A percentile compares a stretch with the other conserved stretches of the same genome.
These are phyloP conservation scores for Pseudocercospora ulei DNA, from an alignment of 2,329 filamentous ascomycete species.

Conservation along the genomic window DNA sequence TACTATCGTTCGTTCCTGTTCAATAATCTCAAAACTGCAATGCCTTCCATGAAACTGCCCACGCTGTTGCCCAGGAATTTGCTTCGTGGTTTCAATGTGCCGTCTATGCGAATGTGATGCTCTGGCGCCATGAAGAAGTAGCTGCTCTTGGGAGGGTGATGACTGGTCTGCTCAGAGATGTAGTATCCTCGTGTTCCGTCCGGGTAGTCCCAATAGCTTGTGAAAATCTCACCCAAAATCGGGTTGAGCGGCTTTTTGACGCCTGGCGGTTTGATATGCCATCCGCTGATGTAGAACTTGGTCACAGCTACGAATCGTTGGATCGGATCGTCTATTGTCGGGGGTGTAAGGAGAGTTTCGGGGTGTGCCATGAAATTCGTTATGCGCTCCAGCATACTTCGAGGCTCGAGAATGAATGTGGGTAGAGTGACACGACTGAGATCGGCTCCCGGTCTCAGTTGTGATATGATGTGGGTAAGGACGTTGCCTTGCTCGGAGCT, in stretches of 20 bases:
- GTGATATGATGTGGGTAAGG: constrained; percentile 92
- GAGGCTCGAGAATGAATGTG: constrained; percentile 94
- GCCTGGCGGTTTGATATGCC: constrained; percentile 95
- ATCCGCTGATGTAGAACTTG: constrained; percentile 96
- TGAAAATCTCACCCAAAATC: constrained; percentile 87
- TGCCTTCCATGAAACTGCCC: constrained; percentile 95
- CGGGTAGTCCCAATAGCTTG: constrained; percentile 80
- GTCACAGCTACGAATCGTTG: constrained; percentile 88
- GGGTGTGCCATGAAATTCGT: constrained; percentile 99
- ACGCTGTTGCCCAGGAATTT: constrained; percentile 95
- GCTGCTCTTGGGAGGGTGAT: constrained; percentile 95
- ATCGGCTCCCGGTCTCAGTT: constrained; percentile 89
- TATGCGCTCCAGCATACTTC: constrained; percentile 96
- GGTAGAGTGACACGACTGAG: constrained; percentile 87
- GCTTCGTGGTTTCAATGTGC: constrained; percentile 86
- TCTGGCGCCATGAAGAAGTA: constrained; percentile 98
- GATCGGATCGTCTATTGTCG: constrained; percentile 76
- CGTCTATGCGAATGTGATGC: constrained; percentile 88
- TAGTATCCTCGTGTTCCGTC: constrained; percentile 85
- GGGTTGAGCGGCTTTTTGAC: constrained; percentile 98
- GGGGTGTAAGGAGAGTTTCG: constrained; percentile 82
- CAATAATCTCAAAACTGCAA: constrained; percentile 71
- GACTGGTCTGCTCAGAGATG: constrained; percentile 93
- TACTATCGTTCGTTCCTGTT: constrained; percentile 90
- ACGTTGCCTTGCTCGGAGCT: constrained; percentile 94